Percentiles rank a stretch among this genome's conserved stretches.
Conservation (phyloP, 371 early-diverging fungal genomes). For the Batrachochytrium dendrobatidis region DNA sequence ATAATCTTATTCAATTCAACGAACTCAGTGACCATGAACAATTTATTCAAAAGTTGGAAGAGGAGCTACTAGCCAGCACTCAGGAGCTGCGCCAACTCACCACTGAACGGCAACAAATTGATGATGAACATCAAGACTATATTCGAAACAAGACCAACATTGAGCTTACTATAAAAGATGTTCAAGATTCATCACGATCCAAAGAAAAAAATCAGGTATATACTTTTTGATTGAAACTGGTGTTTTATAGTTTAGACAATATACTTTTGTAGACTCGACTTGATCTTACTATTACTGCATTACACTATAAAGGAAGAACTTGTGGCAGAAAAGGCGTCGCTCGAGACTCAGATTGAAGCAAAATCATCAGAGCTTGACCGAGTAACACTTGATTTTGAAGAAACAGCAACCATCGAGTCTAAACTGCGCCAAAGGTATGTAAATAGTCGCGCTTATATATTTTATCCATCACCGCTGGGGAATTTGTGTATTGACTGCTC, state of each 20-base stretch:
- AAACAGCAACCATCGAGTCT: constrained; percentile 8
- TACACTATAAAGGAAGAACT: not conserved
- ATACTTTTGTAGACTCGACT: too few relatives aligned
- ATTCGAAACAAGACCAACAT: constrained; percentile 27
- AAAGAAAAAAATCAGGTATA: constrained; percentile 27
- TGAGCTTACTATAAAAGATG: constrained; percentile 33
- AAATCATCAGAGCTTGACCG: constrained; percentile 47
- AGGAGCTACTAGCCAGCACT: constrained; percentile 16
- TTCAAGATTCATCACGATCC: constrained; percentile 17
- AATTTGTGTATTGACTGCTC: not conserved
- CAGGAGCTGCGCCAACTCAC: constrained; percentile 14
- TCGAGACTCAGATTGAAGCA: constrained; percentile 41
- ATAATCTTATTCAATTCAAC: not conserved
- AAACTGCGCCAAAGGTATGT: constrained; percentile 8
- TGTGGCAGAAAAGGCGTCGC: not conserved
- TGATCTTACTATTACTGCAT: not conserved
- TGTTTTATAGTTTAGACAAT: not conserved
- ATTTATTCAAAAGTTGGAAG: constrained; percentile 28
- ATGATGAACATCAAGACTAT: constrained; percentile 31
- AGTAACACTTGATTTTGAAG: constrained; percentile 15
- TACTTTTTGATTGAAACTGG: too few relatives aligned
- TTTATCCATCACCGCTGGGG: not conserved
- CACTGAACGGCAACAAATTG: constrained; percentile 26
- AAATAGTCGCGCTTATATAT: not conserved
- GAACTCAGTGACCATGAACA: constrained; percentile 23